A percentile compares a stretch with the other conserved stretches of the same genome.
These are phyloP conservation scores for Penicillium goetzii DNA, from an alignment of 495 filamentous ascomycete species.

Conservation along the genomic window DNA sequence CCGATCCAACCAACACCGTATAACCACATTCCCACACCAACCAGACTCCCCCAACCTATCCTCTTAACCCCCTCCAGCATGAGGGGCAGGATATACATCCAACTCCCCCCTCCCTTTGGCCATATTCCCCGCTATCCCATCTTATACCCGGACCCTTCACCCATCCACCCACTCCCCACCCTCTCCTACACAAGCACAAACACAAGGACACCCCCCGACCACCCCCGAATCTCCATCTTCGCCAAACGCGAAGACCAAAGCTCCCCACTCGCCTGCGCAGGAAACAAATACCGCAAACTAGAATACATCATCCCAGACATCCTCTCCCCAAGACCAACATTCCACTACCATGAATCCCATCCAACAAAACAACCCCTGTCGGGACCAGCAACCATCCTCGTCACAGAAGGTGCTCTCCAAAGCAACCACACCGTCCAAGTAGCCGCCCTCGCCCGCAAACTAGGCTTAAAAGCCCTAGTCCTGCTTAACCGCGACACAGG, in stretches of 20 bases:
- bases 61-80: neutral
- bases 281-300: constrained; percentile 52
- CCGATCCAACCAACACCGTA: neutral
- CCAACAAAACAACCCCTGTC: constrained; percentile 7
- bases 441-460: constrained; percentile 33
- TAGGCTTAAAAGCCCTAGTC: constrained; percentile 34
- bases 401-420: constrained; percentile 49
- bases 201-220: constrained; percentile 19
- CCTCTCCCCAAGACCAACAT: constrained; percentile 23
- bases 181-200: constrained; percentile 31
- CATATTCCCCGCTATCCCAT: constrained; percentile 39
- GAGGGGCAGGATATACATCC: constrained; percentile 1
- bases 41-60: neutral
- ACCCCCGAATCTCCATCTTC: constrained; percentile 33
- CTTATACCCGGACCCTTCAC: constrained; percentile 38
- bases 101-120: constrained; percentile 33
- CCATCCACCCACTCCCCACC: constrained; percentile 39
- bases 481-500: constrained; percentile 39
- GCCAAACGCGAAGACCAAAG: constrained; percentile 47
- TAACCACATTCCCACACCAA: neutral
- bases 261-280: constrained; percentile 41
- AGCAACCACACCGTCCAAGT: constrained; percentile 51
- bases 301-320: constrained; percentile 49
- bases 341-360: constrained; percentile 31
- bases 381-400: constrained; percentile 35